phyloP scores from a whole-genome alignment of 208 protist species.

The Acanthamoeba castellanii region DNA sequence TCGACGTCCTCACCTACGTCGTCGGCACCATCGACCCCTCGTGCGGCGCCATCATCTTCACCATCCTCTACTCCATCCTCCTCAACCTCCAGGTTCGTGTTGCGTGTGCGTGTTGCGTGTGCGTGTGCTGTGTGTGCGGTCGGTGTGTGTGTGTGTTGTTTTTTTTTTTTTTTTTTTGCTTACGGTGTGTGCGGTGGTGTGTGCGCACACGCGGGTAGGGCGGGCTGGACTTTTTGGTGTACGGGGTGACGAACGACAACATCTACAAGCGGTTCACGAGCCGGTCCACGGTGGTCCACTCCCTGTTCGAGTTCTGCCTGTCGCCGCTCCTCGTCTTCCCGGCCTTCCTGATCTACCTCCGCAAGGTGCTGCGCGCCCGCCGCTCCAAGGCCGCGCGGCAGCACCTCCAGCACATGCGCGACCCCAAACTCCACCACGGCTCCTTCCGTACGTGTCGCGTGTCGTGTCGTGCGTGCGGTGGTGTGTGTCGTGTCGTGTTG shows the following conservation, averaged over 20 bases:
- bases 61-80: slow-evolving; percentile 50
- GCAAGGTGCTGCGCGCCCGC: neutral
- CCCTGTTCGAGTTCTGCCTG: neutral
- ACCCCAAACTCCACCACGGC: neutral
- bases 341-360: slow-evolving; percentile 22
- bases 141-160: neutral
- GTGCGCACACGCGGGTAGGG: neutral
- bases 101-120: neutral
- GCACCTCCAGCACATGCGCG: neutral
- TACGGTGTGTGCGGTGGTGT: no score
- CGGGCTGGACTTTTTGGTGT: slow-evolving; percentile 28
- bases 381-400: neutral
- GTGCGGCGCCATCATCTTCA: slow-evolving; percentile 30
- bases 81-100: slow-evolving; percentile 34
- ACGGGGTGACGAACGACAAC: slow-evolving; percentile 22
- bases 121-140: neutral
- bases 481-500: neutral
- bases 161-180: neutral
- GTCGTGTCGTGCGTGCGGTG: neutral
- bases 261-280: slow-evolving; percentile 14
- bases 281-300: neutral
- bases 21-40: neutral
- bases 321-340: slow-evolving; percentile 39
- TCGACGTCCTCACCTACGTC: slow-evolving; percentile 67
- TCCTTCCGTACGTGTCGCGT: neutral